phyloP scores from a whole-genome alignment of 495 filamentous ascomycete species.

The Baudoinia panamericana region DNA sequence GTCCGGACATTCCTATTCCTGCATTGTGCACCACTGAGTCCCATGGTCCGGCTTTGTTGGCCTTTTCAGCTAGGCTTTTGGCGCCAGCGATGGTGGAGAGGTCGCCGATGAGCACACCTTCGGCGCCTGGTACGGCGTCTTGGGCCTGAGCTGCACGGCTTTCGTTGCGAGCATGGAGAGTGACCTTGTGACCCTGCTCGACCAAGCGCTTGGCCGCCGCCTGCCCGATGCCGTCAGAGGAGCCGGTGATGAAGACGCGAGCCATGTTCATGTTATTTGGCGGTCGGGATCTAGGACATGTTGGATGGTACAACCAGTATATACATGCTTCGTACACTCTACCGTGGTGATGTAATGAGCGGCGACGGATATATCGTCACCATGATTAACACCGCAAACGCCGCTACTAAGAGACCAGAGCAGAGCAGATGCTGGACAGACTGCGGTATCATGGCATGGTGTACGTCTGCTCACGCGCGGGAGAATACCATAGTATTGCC shows the following conservation, averaged over 20 bases:
- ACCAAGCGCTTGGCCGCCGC: conserved; percentile 38
- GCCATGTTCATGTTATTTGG: conserved; percentile 33
- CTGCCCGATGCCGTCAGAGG: conserved; percentile 37
- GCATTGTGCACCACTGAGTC: conserved; percentile 49
- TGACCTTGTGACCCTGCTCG: conserved; percentile 40
- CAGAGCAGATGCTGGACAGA: no score
- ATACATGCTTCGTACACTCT: no score
- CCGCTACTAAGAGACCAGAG: no score
- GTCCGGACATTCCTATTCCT: conserved; percentile 32
- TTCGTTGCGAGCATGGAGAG: conserved; percentile 43
- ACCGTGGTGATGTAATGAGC: no score
- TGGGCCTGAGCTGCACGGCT: conserved; percentile 35
- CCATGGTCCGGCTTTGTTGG: conserved; percentile 38
- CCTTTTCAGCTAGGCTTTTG: conserved; percentile 39
- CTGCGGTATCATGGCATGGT: no score
- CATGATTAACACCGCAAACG: no score
- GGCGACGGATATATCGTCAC: no score
- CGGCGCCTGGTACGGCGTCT: conserved; percentile 36
- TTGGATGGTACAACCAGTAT: no score
- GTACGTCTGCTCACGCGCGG: no score
- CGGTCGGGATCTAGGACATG: no score
- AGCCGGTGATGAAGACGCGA: conserved; percentile 43
- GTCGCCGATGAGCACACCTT: conserved; percentile 39
- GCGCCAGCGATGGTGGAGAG: conserved; percentile 39
- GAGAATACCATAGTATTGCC: no score